These are phyloP conservation scores for Yamadazyma buinensis DNA, from an alignment of 1,139 yeast genomes.

Conservation along the genomic window DNA sequence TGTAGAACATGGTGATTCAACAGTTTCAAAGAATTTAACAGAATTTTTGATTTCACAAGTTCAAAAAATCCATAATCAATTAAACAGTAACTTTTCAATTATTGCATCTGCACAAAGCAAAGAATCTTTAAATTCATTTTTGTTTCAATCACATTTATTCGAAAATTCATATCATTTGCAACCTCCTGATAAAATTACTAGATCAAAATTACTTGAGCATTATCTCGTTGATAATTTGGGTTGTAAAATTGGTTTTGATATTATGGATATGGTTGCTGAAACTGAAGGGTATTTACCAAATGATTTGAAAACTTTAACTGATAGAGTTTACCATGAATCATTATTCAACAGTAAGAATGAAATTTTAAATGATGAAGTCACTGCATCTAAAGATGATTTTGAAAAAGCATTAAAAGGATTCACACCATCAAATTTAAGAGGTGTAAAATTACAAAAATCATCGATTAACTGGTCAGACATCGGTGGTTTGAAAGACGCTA, in stretches of 20 bases:
- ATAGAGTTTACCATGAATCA: conserved; percentile 69
- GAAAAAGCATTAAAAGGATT: conserved; percentile 60
- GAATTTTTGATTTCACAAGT: conserved; percentile 42
- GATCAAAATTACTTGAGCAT: conserved; percentile 49
- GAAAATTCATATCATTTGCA: conserved; percentile 59
- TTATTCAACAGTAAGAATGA: conserved; percentile 27
- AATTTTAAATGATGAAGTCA: conserved; percentile 12
- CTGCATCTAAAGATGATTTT: conserved; percentile 36
- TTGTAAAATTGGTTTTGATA: conserved; percentile 42
- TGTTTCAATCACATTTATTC: conserved; percentile 68
- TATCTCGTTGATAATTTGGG: conserved; percentile 36
- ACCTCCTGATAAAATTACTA: conserved; percentile 66
- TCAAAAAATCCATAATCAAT: conserved; percentile 33
- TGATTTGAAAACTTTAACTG: conserved; percentile 70
- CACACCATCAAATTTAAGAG: conserved; percentile 79
- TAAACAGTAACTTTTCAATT: conserved; percentile 47
- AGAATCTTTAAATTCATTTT: conserved; percentile 58
- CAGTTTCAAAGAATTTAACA: conserved; percentile 55
- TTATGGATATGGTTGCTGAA: conserved; percentile 69
- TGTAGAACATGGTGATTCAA: conserved; percentile 63
- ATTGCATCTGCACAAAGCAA: conserved; percentile 60
- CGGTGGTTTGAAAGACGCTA: conserved; percentile 82
- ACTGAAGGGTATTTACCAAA: conserved; percentile 90
- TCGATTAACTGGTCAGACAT: conserved; percentile 79
- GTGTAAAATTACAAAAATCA: conserved; percentile 80